Evolutionary conservation across 768 basidiomycete genomes (phyloP).

Genomic region (Cytidiella melzeri): DNA sequence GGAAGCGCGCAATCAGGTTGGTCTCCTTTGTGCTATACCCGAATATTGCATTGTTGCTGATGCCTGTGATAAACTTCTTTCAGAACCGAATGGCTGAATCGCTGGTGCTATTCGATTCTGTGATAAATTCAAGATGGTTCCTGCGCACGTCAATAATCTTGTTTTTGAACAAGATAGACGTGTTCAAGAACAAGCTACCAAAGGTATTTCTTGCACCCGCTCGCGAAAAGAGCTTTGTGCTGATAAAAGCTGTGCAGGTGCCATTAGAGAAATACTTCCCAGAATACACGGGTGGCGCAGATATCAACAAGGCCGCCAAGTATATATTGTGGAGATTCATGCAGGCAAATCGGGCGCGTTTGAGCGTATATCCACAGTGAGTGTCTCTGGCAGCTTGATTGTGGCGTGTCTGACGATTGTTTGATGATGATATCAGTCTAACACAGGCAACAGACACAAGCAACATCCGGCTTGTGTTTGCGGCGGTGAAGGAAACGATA

Average conservation of each 20-base stretch:
- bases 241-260: constrained; percentile 37
- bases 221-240: not conserved
- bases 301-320: constrained; percentile 92
- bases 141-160: constrained; percentile 59
- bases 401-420: not conserved
- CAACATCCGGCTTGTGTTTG: constrained; percentile 78
- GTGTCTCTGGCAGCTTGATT: constrained; percentile 22
- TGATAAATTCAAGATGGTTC: constrained; percentile 81
- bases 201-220: constrained; percentile 31
- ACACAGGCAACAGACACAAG: constrained; percentile 88
- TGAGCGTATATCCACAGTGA: constrained; percentile 90
- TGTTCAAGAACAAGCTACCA: constrained; percentile 70
- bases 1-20: constrained; percentile 60
- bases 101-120: constrained; percentile 66
- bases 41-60: not conserved
- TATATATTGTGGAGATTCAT: constrained; percentile 95
- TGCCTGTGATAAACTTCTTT: constrained; percentile 3
- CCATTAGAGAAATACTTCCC: constrained; percentile 78
- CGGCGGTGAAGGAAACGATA: constrained; percentile 91
- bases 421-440: constrained; percentile 43
- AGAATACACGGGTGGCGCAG: constrained; percentile 82
- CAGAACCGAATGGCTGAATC: constrained; percentile 78
- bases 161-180: constrained; percentile 68
- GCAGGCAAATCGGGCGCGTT: constrained; percentile 77
- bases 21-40: constrained; percentile 20